These are phyloP conservation scores for Dioszegia crocea DNA, from an alignment of 768 basidiomycete species.

Conservation along the genomic window DNA sequence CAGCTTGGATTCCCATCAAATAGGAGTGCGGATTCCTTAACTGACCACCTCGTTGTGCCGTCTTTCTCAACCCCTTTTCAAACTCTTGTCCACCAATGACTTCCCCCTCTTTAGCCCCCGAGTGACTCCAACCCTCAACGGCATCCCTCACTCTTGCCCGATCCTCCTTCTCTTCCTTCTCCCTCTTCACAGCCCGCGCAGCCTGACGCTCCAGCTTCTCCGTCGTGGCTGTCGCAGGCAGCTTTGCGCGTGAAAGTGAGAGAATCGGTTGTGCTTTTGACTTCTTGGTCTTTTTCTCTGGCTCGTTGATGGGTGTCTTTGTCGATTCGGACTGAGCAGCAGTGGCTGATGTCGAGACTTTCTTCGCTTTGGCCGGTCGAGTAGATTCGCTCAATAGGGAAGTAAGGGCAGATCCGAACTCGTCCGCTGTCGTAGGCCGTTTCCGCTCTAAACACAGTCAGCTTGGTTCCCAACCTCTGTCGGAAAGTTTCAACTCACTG, in stretches of 20 bases:
- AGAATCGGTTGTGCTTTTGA: constrained; percentile 32
- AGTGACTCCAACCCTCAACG: constrained; percentile 47
- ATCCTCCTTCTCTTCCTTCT: constrained; percentile 49
- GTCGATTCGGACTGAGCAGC: constrained; percentile 1
- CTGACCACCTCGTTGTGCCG: constrained; percentile 50
- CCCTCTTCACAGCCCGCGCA: constrained; percentile 31
- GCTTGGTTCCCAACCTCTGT: not conserved
- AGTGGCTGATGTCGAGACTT: not conserved
- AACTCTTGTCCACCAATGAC: constrained; percentile 46
- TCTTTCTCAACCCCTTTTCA: constrained; percentile 50
- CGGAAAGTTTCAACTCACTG: constrained; percentile 29
- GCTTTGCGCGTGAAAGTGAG: constrained; percentile 37
- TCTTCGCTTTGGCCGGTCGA: constrained; percentile 4
- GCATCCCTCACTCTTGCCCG: constrained; percentile 47
- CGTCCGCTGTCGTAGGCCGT: constrained; percentile 44
- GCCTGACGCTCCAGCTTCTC: constrained; percentile 44
- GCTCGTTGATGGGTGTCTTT: not conserved
- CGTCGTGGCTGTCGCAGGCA: constrained; percentile 34
- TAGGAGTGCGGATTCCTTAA: not conserved
- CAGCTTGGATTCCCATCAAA: not conserved
- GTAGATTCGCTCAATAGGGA: constrained; percentile 37
- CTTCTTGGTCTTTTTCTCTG: constrained; percentile 10
- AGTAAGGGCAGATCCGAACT: constrained; percentile 49
- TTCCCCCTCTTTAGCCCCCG: constrained; percentile 12
- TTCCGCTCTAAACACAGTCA: constrained; percentile 39